Evolutionary conservation across 179 eudicot genomes (phyloP).

Genomic region (Spinacia oleracea): DNA sequence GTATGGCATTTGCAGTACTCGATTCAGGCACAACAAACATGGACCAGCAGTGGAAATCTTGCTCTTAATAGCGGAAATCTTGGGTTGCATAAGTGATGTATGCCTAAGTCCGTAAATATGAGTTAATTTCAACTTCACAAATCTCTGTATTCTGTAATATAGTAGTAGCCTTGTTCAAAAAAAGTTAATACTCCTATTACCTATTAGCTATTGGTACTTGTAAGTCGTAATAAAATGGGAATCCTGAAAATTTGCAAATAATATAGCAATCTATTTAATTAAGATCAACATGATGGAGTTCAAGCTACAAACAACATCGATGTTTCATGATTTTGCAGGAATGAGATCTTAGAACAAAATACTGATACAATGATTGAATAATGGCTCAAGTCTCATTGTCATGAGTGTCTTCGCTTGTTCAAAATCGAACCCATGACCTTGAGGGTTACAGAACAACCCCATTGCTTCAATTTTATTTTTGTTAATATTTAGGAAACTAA

Average conservation of each 20-base stretch:
- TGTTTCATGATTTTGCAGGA: neutral
- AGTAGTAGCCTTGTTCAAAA: constrained; percentile 5
- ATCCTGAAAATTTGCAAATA: too few relatives aligned
- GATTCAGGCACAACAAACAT: constrained; percentile 85
- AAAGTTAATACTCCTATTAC: constrained; percentile 1
- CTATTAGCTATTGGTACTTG: neutral
- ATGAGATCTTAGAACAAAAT: neutral
- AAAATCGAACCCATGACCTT: too few relatives aligned
- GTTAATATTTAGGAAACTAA: too few relatives aligned
- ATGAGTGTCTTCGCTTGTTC: too few relatives aligned
- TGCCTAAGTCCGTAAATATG: neutral
- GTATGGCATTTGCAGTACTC: constrained; percentile 96
- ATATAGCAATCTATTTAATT: too few relatives aligned
- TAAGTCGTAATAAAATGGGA: neutral
- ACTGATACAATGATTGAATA: too few relatives aligned
- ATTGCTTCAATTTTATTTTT: too few relatives aligned
- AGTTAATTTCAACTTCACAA: neutral
- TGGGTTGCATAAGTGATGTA: constrained; percentile 36
- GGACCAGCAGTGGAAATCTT: constrained; percentile 66
- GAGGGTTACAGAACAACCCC: too few relatives aligned
- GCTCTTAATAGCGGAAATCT: constrained; percentile 71
- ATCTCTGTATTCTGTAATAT: constrained; percentile 36
- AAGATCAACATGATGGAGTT: neutral
- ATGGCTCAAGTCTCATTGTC: too few relatives aligned
- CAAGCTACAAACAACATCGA: neutral